Evolutionary conservation across 2,329 filamentous ascomycete species (phyloP), one percentile per base, ranked within the genome.

Genomic region (Dothiorella sarmentorum): DNA sequence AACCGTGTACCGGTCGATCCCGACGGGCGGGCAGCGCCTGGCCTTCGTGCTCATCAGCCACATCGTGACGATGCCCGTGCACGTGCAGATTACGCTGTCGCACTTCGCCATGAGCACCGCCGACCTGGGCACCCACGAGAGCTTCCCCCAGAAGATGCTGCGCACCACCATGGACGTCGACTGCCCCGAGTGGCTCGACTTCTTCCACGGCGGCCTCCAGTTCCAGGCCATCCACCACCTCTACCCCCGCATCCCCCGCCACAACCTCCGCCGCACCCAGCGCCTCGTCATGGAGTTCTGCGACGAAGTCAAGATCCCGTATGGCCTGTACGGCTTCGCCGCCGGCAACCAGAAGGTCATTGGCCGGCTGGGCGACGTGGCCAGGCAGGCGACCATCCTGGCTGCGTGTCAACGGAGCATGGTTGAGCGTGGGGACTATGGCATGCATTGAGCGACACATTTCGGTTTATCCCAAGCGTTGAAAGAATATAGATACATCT

Each of bases 101-200:
- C 87, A 90, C 72, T 89, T 86, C 78, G 86, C 83, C 61, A 90
- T 89, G 86, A 84, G 83, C 22, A 87, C 84, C 2, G 74, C 82
- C 0, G 84, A 88, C 62, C 77, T 88, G 2, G 85, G 85, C 60
- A 79, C 83, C 45, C 75, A 78, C 57, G 86, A 89, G 68, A 86
- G 84, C 0, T 89, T 89, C 67, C 78, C 86, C 0, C 85, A 88
- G 73, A 84, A 84, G 66, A 86, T 87, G 78, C 75, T 89, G 35
- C 80, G 86, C 43, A 89, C 86, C 3, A 89, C 86, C 24, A 88
- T 89, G 85, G 87, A 90, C 65, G 83, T 90, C 47, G 85, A 88
- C 65, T 89, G 86, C 71, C 87, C 87, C 0, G 75, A 78, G 22
- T 90, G 86, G 87, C 74, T 90, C 24, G 87, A 90, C 69, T 89